phyloP scores from a whole-genome alignment of 495 filamentous ascomycete genomes.

The Bryoglossum gracile region DNA sequence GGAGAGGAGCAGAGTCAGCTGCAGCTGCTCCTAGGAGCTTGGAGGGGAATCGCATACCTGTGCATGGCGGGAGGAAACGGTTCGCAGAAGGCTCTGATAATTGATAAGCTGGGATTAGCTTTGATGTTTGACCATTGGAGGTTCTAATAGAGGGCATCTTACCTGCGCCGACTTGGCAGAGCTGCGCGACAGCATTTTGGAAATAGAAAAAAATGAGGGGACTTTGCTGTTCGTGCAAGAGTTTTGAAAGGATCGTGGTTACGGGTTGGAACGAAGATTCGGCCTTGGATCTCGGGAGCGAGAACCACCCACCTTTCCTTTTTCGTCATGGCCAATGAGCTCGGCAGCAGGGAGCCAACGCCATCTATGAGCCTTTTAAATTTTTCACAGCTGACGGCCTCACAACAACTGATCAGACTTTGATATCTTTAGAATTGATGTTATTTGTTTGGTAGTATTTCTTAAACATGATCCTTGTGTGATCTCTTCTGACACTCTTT shows the following conservation, averaged over 20 bases:
- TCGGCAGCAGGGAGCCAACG: too few relatives aligned
- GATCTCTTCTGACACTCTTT: too few relatives aligned
- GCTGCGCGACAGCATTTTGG: conserved; percentile 57
- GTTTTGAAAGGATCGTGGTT: too few relatives aligned
- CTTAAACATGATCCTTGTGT: too few relatives aligned
- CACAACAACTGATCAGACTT: too few relatives aligned
- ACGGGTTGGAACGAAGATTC: too few relatives aligned
- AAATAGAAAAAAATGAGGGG: too few relatives aligned
- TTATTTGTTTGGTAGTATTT: too few relatives aligned
- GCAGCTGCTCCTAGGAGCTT: not conserved
- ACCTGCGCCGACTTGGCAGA: conserved; percentile 43
- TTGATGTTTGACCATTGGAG: conserved; percentile 22
- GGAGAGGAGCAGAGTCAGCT: not conserved
- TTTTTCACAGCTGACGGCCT: not conserved
- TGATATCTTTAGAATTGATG: too few relatives aligned
- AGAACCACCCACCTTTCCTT: too few relatives aligned
- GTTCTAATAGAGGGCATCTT: conserved; percentile 11
- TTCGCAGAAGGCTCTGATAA: conserved; percentile 48
- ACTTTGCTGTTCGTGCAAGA: too few relatives aligned
- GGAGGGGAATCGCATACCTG: conserved; percentile 15
- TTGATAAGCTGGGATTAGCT: conserved; percentile 23
- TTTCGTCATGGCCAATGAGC: not conserved
- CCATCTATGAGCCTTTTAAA: conserved; percentile 1
- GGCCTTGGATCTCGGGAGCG: too few relatives aligned
- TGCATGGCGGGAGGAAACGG: conserved; percentile 35